Evolutionary conservation across 768 basidiomycete species (phyloP).

Genomic region (Pulveroboletus sp.): DNA sequence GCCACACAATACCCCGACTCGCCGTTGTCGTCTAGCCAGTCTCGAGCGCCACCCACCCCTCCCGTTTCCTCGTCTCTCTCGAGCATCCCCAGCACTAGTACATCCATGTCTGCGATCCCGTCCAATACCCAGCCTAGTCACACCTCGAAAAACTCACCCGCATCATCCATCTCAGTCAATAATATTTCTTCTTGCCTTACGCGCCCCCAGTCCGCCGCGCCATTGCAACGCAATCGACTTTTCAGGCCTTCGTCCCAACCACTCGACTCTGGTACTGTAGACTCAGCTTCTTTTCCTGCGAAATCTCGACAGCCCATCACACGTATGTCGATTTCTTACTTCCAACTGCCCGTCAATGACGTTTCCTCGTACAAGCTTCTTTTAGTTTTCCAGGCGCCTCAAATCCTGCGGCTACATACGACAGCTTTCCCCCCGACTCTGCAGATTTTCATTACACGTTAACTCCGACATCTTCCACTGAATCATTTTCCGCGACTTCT

Average conservation of each 20-base stretch:
- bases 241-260: constrained; percentile 10
- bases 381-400: constrained; percentile 22
- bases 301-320: constrained; percentile 20
- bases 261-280: constrained; percentile 13
- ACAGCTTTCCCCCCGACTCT: constrained; percentile 9
- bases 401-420: constrained; percentile 8
- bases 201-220: constrained; percentile 8
- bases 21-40: constrained; percentile 12
- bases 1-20: constrained; percentile 6
- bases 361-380: constrained; percentile 17
- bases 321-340: constrained; percentile 17
- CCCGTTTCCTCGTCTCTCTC: constrained; percentile 8
- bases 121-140: constrained; percentile 20
- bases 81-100: constrained; percentile 10
- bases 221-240: constrained; percentile 5
- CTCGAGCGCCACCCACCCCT: constrained; percentile 21
- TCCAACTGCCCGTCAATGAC: constrained; percentile 1
- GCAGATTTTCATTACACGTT: constrained; percentile 13
- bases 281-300: constrained; percentile 1
- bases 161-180: constrained; percentile 11
- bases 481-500: constrained; percentile 10
- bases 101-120: constrained; percentile 18
- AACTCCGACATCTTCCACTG: constrained; percentile 12
- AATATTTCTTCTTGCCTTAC: constrained; percentile 22
- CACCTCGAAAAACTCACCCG: constrained; percentile 11